Base-by-base conservation (phyloP, 768 basidiomycete genomes). In the Amanita rubescens region DNA sequence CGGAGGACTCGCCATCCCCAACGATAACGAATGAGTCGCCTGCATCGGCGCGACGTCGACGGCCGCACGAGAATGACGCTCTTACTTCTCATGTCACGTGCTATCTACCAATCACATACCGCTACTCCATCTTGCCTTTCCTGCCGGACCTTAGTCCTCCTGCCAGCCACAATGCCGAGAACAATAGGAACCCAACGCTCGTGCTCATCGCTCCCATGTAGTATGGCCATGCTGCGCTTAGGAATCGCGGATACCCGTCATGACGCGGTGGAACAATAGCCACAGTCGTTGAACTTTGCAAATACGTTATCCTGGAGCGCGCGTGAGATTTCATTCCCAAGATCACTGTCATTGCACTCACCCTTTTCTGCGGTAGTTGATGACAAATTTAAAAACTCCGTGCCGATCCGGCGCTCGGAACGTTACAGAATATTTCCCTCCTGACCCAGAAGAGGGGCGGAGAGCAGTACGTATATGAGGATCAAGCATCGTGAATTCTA, bases 401-500 rank as follows among this genome's bases (percentile, higher is more conserved):
- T 99, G 96, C 50, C 94, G 77, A 69, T 98, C 95, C 6, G 96
- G 96, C 1, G 84, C 85, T 38, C 82, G 84, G 83, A 99, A 95
- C 12, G 80, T 80, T n/a, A 84, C 80, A 12, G 81, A 77, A 71
- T 94, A 97, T 59, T 78, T 74, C 20, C 87, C 86, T 2, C 84
- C 79, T 22, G 69, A 58, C 0, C 77, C 78, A 3, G 71, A 51
- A 8, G 82, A 79, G 10, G 86, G 76, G 10, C 67, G 73, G 9
- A 99, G 76, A 6, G 86, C 71, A 12, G 84, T 91, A 33, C 96
- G 90, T 55, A 98, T 73, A 67, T 96, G 94, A 1, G 96, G 96
- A 67, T 99, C 96, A 37, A 99, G 82, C 96, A 99, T 99, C 19
- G 93, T 95, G 66, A 98, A 97, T 61, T 95, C 94, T 48, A 98